Conservation (phyloP, 768 basidiomycete species). For the Myochromella boudieri region DNA sequence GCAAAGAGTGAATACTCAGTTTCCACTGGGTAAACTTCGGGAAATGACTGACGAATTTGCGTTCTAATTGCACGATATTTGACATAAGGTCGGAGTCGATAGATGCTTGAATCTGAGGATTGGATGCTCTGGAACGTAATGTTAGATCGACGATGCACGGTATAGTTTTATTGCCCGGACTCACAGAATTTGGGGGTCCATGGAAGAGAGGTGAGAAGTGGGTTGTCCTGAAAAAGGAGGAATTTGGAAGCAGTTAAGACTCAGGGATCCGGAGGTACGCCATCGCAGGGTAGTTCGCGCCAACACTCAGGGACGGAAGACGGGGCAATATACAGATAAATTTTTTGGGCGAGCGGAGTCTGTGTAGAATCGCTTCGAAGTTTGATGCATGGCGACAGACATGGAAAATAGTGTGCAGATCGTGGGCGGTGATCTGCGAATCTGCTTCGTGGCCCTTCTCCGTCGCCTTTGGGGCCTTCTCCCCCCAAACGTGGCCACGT, state of each 20-base stretch:
- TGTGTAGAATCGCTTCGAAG: constrained; percentile 7
- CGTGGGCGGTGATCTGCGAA: constrained; percentile 1
- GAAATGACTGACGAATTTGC: constrained; percentile 16
- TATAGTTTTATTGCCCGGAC: neutral
- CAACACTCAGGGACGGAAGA: constrained; percentile 12
- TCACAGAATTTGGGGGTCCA: constrained; percentile 4
- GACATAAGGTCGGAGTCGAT: constrained; percentile 9
- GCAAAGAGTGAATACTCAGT: too few species aligned
- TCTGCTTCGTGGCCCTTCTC: neutral
- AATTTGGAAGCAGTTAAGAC: constrained; percentile 7
- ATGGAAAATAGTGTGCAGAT: constrained; percentile 13
- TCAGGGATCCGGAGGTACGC: constrained; percentile 5
- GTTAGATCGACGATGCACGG: neutral
- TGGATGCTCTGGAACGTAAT: neutral
- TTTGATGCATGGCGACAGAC: constrained; percentile 17
- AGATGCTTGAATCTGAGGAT: constrained; percentile 1
- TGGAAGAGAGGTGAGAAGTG: neutral
- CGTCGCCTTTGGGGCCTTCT: neutral
- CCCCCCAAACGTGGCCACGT: neutral
- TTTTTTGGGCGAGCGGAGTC: neutral
- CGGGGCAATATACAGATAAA: neutral
- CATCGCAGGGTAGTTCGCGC: constrained; percentile 13
- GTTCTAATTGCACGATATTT: constrained; percentile 15
- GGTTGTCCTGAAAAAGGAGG: too few species aligned
- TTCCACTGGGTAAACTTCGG: neutral